These are phyloP conservation scores for Solanum lycopersicoides DNA, from an alignment of 257 asterid species.

Conservation along the genomic window DNA sequence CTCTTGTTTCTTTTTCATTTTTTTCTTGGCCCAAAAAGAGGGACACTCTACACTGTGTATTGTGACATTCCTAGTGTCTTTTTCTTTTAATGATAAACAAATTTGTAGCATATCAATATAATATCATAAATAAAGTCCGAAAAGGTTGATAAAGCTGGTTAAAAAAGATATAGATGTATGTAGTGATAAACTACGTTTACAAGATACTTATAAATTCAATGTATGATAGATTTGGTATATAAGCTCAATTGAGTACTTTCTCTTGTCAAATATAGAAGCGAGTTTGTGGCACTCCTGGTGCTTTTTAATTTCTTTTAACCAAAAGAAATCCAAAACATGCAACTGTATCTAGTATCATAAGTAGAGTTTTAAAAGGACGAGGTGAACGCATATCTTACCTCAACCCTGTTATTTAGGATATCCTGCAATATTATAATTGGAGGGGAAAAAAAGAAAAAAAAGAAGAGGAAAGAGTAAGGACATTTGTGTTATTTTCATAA, in stretches of 20 bases:
- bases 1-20: not conserved
- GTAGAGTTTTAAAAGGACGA: not conserved
- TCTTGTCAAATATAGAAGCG: not conserved
- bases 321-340: not conserved
- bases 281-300: not conserved
- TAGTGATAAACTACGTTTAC: not conserved
- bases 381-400: not conserved
- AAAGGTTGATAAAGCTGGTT: too few relatives aligned
- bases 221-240: not conserved
- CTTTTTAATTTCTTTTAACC: not conserved
- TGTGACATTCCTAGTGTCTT: not conserved
- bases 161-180: too few relatives aligned
- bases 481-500: not conserved
- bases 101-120: fast-evolving
- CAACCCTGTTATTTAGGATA: not conserved
- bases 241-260: not conserved
- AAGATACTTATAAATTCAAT: not conserved
- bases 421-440: not conserved
- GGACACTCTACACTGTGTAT: not conserved
- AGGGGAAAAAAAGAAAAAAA: not conserved
- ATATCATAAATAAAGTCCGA: not conserved
- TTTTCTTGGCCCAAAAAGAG: not conserved
- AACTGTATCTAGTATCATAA: not conserved
- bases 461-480: not conserved
- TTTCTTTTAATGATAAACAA: not conserved